phyloP scores from a whole-genome alignment of 208 protist species.

The Strigomonas galati region DNA sequence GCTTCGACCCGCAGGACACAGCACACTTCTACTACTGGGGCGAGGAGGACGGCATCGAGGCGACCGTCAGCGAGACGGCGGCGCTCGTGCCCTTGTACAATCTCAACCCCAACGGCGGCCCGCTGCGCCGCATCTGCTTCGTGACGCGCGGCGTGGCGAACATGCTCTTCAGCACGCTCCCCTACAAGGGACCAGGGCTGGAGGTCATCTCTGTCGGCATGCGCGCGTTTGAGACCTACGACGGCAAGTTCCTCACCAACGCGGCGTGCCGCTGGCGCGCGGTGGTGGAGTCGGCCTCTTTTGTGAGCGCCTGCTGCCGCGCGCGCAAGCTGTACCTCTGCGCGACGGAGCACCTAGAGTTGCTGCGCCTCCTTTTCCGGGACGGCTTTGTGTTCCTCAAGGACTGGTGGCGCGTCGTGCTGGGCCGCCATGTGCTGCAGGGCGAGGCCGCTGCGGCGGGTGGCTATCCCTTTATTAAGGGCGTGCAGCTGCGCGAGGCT shows the following conservation, averaged over 20 bases:
- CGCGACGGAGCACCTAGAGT: conserved; percentile 27
- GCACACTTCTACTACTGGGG: conserved; percentile 41
- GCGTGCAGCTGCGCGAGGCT: conserved; percentile 25
- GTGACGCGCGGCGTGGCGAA: conserved; percentile 57
- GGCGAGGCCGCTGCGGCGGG: conserved; percentile 18
- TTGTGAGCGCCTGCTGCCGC: conserved; percentile 50
- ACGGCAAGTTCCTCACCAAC: conserved; percentile 61
- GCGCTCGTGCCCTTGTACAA: conserved; percentile 82
- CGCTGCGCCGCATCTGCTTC: conserved; percentile 77
- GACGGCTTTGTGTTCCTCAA: conserved; percentile 67
- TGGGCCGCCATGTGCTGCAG: conserved; percentile 26
- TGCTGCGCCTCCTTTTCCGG: conserved; percentile 59
- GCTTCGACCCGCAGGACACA: conserved; percentile 42
- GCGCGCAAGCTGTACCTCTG: conserved; percentile 55
- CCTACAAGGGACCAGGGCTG: conserved; percentile 90
- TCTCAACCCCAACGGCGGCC: conserved; percentile 76
- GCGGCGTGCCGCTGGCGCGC: conserved; percentile 83
- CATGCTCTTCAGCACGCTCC: conserved; percentile 65
- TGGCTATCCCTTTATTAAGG: conserved; percentile 33
- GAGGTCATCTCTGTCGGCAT: conserved; percentile 81
- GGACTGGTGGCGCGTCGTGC: conserved; percentile 66
- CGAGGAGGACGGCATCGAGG: neutral
- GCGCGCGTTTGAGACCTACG: conserved; percentile 84
- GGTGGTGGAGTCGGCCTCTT: conserved; percentile 75
- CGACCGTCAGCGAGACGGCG: neutral